phyloP scores from a whole-genome alignment of 179 eudicot genomes.

The Patellifolia procumbens region DNA sequence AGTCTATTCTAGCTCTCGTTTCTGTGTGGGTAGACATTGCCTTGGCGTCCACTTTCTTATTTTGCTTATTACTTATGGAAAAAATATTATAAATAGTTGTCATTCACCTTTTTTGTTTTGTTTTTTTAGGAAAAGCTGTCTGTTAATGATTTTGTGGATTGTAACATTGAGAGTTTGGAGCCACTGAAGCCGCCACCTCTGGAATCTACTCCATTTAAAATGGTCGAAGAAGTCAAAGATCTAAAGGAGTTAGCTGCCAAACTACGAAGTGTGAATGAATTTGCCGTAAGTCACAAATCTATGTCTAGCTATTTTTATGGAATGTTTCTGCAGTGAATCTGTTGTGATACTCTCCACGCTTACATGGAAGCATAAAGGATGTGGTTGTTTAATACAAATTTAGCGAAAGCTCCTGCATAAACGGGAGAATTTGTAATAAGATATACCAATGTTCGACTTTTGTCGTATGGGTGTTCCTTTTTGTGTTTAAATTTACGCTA shows the following conservation, averaged over 20 bases:
- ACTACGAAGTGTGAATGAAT: slow-evolving; percentile 63
- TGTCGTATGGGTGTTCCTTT: background rate
- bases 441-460: too few relatives aligned
- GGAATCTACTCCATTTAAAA: slow-evolving; percentile 71
- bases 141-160: slow-evolving; percentile 67
- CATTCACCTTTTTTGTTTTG: background rate
- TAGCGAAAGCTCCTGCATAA: background rate
- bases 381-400: background rate
- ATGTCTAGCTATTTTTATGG: background rate
- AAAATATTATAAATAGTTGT: background rate
- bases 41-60: background rate
- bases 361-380: background rate
- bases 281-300: slow-evolving; percentile 58
- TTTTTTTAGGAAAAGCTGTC: slow-evolving; percentile 63
- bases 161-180: slow-evolving; percentile 38
- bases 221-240: slow-evolving; percentile 76
- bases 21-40: background rate
- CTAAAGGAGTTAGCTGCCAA: slow-evolving; percentile 84
- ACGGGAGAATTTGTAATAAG: background rate
- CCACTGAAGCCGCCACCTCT: slow-evolving; percentile 62
- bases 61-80: background rate
- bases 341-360: background rate
- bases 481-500: background rate
- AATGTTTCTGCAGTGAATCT: background rate
- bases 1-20: background rate